These are phyloP conservation scores for Zopfia rhizophila DNA, from an alignment of 2,329 filamentous ascomycete genomes.

Conservation along the genomic window DNA sequence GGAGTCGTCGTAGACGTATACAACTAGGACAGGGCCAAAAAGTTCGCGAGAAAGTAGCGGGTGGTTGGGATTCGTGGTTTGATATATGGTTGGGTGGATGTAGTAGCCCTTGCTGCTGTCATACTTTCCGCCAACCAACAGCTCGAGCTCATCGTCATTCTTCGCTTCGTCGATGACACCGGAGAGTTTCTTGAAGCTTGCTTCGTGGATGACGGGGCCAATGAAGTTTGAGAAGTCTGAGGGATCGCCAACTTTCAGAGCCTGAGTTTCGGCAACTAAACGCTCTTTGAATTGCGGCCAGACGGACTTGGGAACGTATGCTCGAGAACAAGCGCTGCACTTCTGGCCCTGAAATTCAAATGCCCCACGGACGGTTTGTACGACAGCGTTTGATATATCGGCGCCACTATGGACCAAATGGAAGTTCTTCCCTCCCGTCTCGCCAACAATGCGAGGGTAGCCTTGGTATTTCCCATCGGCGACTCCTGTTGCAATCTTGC, in stretches of 20 bases:
- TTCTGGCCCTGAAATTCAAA: conserved; percentile 95
- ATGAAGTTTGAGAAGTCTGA: conserved; percentile 81
- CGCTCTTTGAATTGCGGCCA: conserved; percentile 77
- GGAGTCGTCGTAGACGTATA: conserved; percentile 81
- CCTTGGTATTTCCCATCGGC: conserved; percentile 83
- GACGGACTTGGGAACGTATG: conserved; percentile 79
- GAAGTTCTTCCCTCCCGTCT: conserved; percentile 95
- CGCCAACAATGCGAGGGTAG: conserved; percentile 89
- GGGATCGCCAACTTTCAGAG: conserved; percentile 76
- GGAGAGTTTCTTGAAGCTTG: conserved; percentile 82
- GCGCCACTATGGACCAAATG: conserved; percentile 82
- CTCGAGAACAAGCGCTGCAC: conserved; percentile 84
- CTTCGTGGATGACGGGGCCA: conserved; percentile 85
- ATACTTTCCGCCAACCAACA: conserved; percentile 80
- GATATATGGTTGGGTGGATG: conserved; percentile 85
- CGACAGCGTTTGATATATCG: conserved; percentile 79
- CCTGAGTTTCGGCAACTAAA: conserved; percentile 74
- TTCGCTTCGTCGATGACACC: conserved; percentile 83
- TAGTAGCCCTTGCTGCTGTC: conserved; percentile 83
- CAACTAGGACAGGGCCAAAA: conserved; percentile 80
- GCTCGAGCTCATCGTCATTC: conserved; percentile 75
- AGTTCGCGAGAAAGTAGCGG: conserved; percentile 80
- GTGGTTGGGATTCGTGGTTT: conserved; percentile 77
- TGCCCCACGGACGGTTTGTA: conserved; percentile 85
- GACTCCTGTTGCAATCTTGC: conserved; percentile 83